Evolutionary conservation across 2,329 filamentous ascomycete species (phyloP).

Genomic region (Coniochaeta pulveracea): DNA sequence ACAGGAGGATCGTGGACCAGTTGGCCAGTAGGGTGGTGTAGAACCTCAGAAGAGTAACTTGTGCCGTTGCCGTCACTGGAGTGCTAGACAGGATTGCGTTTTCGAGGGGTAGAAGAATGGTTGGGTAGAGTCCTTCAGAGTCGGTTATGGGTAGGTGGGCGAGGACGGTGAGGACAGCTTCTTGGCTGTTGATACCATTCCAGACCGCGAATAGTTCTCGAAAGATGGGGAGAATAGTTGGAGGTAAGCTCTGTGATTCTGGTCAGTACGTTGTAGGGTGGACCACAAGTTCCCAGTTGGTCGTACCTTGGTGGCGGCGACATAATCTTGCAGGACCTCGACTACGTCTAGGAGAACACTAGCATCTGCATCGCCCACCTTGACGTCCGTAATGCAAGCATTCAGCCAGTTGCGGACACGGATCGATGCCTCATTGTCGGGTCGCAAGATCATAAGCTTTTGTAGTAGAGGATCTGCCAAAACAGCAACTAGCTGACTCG

Average conservation of each 20-base stretch:
- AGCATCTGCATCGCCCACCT: conserved; percentile 37
- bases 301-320: conserved; percentile 41
- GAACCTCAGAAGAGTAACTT: conserved; percentile 49
- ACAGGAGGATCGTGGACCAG: conserved; percentile 37
- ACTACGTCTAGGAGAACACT: conserved; percentile 42
- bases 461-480: conserved; percentile 67
- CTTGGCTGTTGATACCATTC: conserved; percentile 46
- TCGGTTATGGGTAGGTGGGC: conserved; percentile 39
- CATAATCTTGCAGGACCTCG: conserved; percentile 43
- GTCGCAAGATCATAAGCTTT: conserved; percentile 59
- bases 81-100: conserved; percentile 35
- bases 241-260: conserved; percentile 28
- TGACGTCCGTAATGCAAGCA: conserved; percentile 42
- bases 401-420: conserved; percentile 50
- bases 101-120: conserved; percentile 42
- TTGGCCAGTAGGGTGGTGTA: conserved; percentile 57
- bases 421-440: conserved; percentile 36
- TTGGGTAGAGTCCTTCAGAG: conserved; percentile 44
- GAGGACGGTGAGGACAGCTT: conserved; percentile 46
- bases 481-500: conserved; percentile 70
- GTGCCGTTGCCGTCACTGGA: conserved; percentile 40
- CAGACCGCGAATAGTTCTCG: conserved; percentile 43
- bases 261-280: conserved; percentile 8
- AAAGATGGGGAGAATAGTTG: conserved; percentile 38
- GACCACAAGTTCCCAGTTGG: too few species aligned